These are phyloP conservation scores for Auricularia cornea DNA, from an alignment of 768 basidiomycete genomes.

Conservation along the genomic window DNA sequence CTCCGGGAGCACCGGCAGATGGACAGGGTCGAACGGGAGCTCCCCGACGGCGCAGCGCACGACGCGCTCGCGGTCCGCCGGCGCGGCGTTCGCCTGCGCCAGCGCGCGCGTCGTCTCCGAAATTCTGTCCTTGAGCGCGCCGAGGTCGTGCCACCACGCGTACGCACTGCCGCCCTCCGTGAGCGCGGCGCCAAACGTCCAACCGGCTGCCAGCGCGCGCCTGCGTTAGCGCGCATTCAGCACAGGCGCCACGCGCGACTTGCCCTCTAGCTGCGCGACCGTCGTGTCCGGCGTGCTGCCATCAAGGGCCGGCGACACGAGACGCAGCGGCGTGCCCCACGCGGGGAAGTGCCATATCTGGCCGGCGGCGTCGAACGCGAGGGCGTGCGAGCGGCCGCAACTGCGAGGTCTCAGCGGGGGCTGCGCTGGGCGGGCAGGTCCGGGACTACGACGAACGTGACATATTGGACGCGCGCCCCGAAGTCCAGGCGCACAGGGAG, in stretches of 20 bases:
- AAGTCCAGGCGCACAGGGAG: constrained; percentile 52
- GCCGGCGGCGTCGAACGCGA: constrained; percentile 49
- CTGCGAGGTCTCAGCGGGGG: constrained; percentile 31
- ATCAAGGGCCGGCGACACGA: constrained; percentile 34
- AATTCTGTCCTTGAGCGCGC: constrained; percentile 31
- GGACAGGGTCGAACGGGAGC: constrained; percentile 43
- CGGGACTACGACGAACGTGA: background rate
- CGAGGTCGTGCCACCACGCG: constrained; percentile 64
- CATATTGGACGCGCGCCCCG: constrained; percentile 18
- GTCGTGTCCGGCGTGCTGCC: constrained; percentile 37
- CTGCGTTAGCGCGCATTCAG: background rate
- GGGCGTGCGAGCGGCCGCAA: constrained; percentile 69
- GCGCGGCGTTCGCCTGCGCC: constrained; percentile 24
- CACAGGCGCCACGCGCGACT: background rate
- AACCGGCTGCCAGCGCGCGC: constrained; percentile 34
- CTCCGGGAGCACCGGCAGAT: constrained; percentile 50
- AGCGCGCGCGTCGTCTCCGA: constrained; percentile 39
- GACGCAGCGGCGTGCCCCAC: constrained; percentile 72
- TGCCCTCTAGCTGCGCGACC: constrained; percentile 51
- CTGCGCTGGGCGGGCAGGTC: too few relatives aligned
- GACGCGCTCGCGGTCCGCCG: constrained; percentile 24
- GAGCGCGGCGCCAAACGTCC: constrained; percentile 69
- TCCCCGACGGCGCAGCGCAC: constrained; percentile 61
- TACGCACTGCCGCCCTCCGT: constrained; percentile 63
- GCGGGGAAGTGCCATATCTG: constrained; percentile 67